These are phyloP conservation scores for Penicillium roqueforti DNA, from an alignment of 495 filamentous ascomycete genomes.

Conservation along the genomic window DNA sequence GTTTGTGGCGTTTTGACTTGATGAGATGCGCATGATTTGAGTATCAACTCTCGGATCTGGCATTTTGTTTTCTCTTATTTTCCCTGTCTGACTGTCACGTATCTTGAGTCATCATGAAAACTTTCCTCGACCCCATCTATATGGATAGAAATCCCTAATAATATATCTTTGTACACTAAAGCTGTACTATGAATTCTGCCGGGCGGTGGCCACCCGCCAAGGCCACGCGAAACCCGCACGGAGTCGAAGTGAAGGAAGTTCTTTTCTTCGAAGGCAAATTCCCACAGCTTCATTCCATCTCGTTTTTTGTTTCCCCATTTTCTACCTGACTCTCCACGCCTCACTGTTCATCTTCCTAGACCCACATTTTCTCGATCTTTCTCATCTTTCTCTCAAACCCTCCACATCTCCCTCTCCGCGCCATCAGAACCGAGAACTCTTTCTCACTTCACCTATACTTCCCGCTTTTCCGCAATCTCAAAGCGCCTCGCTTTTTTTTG, in stretches of 20 bases:
- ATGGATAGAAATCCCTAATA: background rate
- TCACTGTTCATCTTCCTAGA: slow-evolving; percentile 7
- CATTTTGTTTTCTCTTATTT: slow-evolving; percentile 1
- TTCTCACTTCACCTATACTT: slow-evolving; percentile 24
- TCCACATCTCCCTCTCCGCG: slow-evolving; percentile 1
- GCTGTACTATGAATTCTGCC: slow-evolving; percentile 19
- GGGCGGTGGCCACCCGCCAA: slow-evolving; percentile 24
- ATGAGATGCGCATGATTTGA: slow-evolving; percentile 17
- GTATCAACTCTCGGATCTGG: slow-evolving; percentile 4
- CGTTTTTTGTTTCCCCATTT: slow-evolving; percentile 13
- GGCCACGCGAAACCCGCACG: slow-evolving; percentile 32
- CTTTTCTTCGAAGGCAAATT: slow-evolving; percentile 34
- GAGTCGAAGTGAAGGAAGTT: slow-evolving; percentile 26
- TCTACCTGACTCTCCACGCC: slow-evolving; percentile 7
- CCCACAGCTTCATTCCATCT: slow-evolving; percentile 26
- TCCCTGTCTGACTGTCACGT: background rate
- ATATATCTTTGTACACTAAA: background rate
- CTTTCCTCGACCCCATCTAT: background rate
- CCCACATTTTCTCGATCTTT: slow-evolving; percentile 12
- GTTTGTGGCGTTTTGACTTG: slow-evolving; percentile 15
- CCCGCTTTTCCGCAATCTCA: slow-evolving; percentile 13
- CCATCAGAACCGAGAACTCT: slow-evolving; percentile 31
- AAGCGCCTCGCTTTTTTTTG: slow-evolving; percentile 12
- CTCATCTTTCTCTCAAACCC: slow-evolving; percentile 5
- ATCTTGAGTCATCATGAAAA: slow-evolving; percentile 5